Conservation (phyloP, 140 eudicot genomes). For the Artemisia princeps region DNA sequence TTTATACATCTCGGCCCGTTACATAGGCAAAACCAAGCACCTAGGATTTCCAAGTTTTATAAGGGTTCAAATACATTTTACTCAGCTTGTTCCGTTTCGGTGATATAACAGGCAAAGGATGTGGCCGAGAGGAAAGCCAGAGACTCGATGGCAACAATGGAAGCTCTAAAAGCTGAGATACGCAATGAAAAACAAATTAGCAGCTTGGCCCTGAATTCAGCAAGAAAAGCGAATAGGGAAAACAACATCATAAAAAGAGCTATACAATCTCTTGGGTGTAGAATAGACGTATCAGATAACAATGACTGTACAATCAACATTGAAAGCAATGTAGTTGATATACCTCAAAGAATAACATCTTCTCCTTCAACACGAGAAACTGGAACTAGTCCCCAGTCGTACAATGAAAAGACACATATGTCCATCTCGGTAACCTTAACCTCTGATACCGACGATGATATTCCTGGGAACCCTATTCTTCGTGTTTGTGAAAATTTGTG, state of each 20-base stretch:
- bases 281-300: slow-evolving; percentile 56
- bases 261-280: slow-evolving; percentile 72
- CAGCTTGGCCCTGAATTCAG: slow-evolving; percentile 61
- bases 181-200: slow-evolving; percentile 59
- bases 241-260: slow-evolving; percentile 74
- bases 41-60: background rate
- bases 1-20: too few relatives aligned
- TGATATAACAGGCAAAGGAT: slow-evolving; percentile 63
- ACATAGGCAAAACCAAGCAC: too few relatives aligned
- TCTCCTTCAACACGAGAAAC: slow-evolving; percentile 38
- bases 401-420: slow-evolving; percentile 49
- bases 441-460: slow-evolving; percentile 38
- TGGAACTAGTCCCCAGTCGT: slow-evolving; percentile 20
- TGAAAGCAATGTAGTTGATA: slow-evolving; percentile 41
- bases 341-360: slow-evolving; percentile 41
- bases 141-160: slow-evolving; percentile 43
- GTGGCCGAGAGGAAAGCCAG: slow-evolving; percentile 59
- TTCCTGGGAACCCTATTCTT: slow-evolving; percentile 38
- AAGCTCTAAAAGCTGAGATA: slow-evolving; percentile 58
- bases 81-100: background rate
- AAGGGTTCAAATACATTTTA: too few relatives aligned
- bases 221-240: slow-evolving; percentile 62
- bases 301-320: slow-evolving; percentile 73
- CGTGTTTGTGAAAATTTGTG: slow-evolving; percentile 72
- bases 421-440: slow-evolving; percentile 34